Conservation (phyloP, 352 stramenopile species). For the Phytophthora syringae region DNA sequence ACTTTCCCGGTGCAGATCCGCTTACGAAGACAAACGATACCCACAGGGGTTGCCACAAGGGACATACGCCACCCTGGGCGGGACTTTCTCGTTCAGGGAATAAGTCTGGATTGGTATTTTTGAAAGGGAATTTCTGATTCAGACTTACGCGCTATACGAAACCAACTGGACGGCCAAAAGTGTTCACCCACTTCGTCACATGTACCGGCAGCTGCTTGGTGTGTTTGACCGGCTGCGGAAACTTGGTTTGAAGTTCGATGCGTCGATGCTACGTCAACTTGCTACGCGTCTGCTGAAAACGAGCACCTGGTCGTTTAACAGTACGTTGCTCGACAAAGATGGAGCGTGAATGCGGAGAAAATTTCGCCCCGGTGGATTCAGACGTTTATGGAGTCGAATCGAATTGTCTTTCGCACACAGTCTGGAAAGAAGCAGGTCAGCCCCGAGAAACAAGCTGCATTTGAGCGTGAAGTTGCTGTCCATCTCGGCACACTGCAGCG, state of each 20-base stretch:
- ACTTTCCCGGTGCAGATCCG: no score
- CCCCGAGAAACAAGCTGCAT: conserved; percentile 13
- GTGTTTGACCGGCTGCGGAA: no score
- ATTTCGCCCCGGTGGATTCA: conserved; percentile 13
- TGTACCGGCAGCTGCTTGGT: no score
- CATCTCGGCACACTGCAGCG: conserved; percentile 25
- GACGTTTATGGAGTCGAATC: conserved; percentile 21
- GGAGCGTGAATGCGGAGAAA: conserved; percentile 5
- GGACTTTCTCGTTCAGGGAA: no score
- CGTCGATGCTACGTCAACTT: conserved; percentile 15
- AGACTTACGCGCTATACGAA: no score
- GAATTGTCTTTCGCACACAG: conserved; percentile 10
- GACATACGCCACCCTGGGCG: no score
- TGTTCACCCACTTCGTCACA: no score
- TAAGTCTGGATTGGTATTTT: no score
- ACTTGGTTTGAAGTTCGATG: conserved; percentile 4
- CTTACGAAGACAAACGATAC: no score
- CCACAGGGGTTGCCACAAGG: no score
- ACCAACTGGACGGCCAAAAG: no score
- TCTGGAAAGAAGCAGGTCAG: conserved; percentile 7
- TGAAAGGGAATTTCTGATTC: no score
- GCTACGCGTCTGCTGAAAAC: conserved; percentile 6
- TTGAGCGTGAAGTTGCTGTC: conserved; percentile 18
- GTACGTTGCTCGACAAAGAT: neutral
- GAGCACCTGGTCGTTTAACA: neutral